These are phyloP conservation scores for Colletotrichum nymphaeae DNA, from an alignment of 2,329 filamentous ascomycete species.

Conservation along the genomic window DNA sequence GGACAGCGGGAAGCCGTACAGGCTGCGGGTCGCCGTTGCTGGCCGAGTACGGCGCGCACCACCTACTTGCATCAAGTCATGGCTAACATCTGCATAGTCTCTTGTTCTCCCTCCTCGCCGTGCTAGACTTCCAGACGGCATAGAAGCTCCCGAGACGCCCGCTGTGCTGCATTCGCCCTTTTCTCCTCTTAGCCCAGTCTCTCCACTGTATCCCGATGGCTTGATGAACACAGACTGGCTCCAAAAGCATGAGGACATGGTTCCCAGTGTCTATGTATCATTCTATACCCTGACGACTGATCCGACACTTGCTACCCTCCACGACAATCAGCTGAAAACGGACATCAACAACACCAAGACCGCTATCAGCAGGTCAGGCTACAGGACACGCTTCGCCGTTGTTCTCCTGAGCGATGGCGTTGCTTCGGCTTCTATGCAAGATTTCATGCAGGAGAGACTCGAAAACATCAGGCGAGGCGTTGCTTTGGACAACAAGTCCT, in stretches of 20 bases:
- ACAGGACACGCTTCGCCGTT: constrained; percentile 81
- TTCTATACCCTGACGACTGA: constrained; percentile 85
- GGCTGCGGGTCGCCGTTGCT: constrained; percentile 78
- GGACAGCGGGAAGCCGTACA: constrained; percentile 61
- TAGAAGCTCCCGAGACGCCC: constrained; percentile 58
- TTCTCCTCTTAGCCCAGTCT: constrained; percentile 87
- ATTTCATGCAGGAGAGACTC: constrained; percentile 76
- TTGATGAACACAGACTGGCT: constrained; percentile 86
- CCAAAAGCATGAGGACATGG: constrained; percentile 85
- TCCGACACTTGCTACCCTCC: constrained; percentile 77
- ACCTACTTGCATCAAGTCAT: constrained; percentile 33
- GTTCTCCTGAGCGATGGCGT: constrained; percentile 79
- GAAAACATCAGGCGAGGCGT: constrained; percentile 83
- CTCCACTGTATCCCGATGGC: constrained; percentile 89
- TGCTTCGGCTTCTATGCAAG: constrained; percentile 59
- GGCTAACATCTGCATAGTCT: constrained; percentile 54
- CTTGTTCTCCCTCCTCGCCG: constrained; percentile 68
- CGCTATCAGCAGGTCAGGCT: constrained; percentile 75
- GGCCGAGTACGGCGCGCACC: constrained; percentile 76
- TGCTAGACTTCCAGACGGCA: constrained; percentile 63
- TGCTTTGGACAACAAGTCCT: constrained; percentile 82
- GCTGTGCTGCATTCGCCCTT: constrained; percentile 87
- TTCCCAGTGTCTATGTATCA: constrained; percentile 83
- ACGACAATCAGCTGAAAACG: constrained; percentile 87
- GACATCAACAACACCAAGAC: constrained; percentile 85